Evolutionary conservation across 2,329 filamentous ascomycete species (phyloP).

Genomic region (Cordyceps cicadae): DNA sequence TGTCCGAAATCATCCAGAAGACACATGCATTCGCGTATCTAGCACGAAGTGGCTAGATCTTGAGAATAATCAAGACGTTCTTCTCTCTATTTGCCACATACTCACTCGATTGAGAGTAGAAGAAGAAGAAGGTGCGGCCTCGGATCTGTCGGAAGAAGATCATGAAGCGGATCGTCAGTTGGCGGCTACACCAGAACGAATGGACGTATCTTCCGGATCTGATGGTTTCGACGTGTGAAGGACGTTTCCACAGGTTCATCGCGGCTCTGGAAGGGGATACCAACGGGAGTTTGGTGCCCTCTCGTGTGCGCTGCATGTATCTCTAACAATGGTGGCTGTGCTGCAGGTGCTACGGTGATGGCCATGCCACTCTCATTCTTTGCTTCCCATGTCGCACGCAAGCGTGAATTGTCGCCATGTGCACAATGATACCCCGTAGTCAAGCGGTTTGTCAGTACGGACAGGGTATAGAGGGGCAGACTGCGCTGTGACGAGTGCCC

Average conservation of each 20-base stretch:
- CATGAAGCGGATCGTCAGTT: not conserved
- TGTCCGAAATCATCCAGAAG: not conserved
- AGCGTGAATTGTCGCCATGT: not conserved
- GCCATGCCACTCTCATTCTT: not conserved
- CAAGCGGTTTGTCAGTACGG: not conserved
- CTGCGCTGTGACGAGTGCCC: no score
- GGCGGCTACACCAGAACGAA: not conserved
- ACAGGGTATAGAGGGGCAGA: not conserved
- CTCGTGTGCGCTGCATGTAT: not conserved
- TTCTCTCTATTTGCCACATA: constrained; percentile 1
- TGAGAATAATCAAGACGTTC: not conserved
- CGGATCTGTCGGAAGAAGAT: not conserved
- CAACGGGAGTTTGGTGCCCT: not conserved
- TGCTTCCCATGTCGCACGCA: not conserved
- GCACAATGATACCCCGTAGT: not conserved
- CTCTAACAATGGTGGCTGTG: not conserved
- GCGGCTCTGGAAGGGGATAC: not conserved
- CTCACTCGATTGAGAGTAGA: not conserved
- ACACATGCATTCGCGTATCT: constrained; percentile 1
- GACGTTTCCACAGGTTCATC: not conserved
- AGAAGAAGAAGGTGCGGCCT: not conserved
- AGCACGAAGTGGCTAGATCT: constrained; percentile 2
- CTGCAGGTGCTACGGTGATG: no score
- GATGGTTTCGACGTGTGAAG: not conserved
- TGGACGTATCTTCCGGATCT: not conserved